Evolutionary conservation across 352 stramenopile genomes (phyloP), one percentile per base, ranked within the genome.

Genomic region (Phytophthora europaea): DNA sequence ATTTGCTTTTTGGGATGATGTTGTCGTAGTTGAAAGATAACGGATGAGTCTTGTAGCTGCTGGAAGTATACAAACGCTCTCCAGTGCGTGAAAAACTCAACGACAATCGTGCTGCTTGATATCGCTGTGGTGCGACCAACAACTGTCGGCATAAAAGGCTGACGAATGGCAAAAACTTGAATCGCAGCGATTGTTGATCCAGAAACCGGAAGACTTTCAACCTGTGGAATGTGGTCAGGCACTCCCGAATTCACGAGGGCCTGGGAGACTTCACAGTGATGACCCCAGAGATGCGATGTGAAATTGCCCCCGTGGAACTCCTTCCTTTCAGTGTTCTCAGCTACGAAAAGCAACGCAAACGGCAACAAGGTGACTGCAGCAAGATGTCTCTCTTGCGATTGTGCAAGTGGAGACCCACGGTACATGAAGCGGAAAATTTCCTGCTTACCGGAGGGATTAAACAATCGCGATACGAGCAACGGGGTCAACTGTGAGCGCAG

Each of bases 71-170:
- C 63, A 34, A 90, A 91, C 2, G 80, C 60, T 33, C 59, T 61
- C 85, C 85, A 93, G 50, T 89, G 79, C n/a, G 65, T 72, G 10
- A 88, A 68, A 45, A 90, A 77, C 36, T 84, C 79, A 15, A 65
- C 26, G 31, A 86, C 54, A 6, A 65, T 36, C 0, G 58, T 62
- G 10, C 61, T 38, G 13, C 59, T 73, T 6, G 63, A 31, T 36
- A 20, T 45, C 40, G 23, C 43, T 23, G 16, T 13, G 4, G 48
- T 18, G 28, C 10, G 16, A n/a, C 18, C 22, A 15, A 15, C 16
- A 18, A 8, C 4, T 23, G 6, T 54, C 3, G 62, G 48, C 6
- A 45, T 47, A 28, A 69, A 28, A 3, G 57, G 34, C 26, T 75
- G 72, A 13, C 15, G 51, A 48, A 75, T 58, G 16, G 55, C 28